Evolutionary conservation across 768 basidiomycete species (phyloP).

Genomic region (Tulasnella sp.): DNA sequence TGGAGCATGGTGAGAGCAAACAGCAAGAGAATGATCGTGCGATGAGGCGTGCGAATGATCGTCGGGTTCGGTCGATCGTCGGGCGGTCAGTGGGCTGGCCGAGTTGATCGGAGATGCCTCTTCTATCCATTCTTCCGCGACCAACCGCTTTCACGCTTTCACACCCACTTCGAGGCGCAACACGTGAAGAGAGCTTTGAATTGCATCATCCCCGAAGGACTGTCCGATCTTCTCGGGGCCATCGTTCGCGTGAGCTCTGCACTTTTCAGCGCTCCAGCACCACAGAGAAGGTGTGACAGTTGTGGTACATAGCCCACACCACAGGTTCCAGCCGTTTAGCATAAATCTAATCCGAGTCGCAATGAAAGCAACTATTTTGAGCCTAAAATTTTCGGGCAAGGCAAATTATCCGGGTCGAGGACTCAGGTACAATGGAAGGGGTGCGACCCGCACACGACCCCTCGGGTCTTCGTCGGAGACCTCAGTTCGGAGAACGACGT

Average conservation of each 20-base stretch:
- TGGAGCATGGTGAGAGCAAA: background rate
- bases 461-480: background rate
- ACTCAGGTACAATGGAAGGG: background rate
- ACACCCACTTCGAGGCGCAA: background rate
- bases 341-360: background rate
- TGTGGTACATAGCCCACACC: no score
- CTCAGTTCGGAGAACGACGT: background rate
- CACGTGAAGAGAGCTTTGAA: background rate
- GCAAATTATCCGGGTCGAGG: background rate
- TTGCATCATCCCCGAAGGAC: background rate
- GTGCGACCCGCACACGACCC: background rate
- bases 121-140: background rate
- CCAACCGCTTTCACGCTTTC: background rate
- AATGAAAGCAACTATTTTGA: no score
- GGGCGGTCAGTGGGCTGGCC: background rate
- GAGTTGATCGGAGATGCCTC: background rate
- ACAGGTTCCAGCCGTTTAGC: background rate
- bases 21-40: background rate
- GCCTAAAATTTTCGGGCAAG: no score
- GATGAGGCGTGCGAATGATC: background rate
- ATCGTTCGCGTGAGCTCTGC: no score
- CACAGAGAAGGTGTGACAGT: background rate
- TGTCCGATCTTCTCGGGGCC: background rate
- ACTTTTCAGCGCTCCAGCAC: background rate
- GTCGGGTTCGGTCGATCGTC: background rate